phyloP scores from a whole-genome alignment of 2,329 filamentous ascomycete genomes.

The Truncatella angustata region DNA sequence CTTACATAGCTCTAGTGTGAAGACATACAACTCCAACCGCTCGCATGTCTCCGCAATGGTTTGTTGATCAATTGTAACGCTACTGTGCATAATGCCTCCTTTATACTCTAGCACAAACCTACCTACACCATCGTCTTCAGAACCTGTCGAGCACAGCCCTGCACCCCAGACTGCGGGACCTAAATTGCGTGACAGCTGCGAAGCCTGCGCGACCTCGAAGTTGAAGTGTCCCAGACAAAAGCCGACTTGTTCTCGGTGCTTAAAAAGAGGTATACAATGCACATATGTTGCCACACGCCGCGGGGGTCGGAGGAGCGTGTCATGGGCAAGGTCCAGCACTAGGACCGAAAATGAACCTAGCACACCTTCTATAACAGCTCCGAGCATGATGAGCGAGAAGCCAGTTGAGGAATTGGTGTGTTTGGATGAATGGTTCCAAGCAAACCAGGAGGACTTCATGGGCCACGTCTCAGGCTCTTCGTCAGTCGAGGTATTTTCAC shows the following conservation, averaged over 20 bases:
- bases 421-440: background rate
- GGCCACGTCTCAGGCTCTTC: background rate
- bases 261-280: conserved; percentile 18
- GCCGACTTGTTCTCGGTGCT: conserved; percentile 18
- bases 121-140: conserved; percentile 6
- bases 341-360: background rate
- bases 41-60: no score
- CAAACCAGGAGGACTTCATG: background rate
- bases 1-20: no score
- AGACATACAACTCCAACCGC: no score
- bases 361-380: background rate
- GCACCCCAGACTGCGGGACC: background rate
- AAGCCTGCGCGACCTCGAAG: conserved; percentile 20
- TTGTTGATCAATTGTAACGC: no score
- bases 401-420: background rate
- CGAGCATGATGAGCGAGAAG: background rate
- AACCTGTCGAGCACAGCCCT: background rate
- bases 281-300: conserved; percentile 12
- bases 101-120: no score
- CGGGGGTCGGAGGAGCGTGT: background rate
- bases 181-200: conserved; percentile 17
- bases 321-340: background rate
- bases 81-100: no score
- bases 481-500: background rate
- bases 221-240: conserved; percentile 22